These are phyloP conservation scores for Scytalidium sp. DNA, from an alignment of 2,329 filamentous ascomycete genomes.

Conservation along the genomic window DNA sequence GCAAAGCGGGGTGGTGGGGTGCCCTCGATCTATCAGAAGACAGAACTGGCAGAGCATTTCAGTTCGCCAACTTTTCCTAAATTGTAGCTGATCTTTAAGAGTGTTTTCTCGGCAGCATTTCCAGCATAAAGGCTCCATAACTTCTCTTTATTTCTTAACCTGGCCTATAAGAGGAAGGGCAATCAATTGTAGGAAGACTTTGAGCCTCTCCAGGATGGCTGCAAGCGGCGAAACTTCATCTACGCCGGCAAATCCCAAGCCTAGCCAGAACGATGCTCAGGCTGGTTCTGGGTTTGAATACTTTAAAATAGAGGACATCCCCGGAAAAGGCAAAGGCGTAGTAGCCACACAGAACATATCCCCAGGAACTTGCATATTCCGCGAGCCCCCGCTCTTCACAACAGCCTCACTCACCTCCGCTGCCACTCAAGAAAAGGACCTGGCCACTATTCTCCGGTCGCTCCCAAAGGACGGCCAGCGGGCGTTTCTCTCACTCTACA, in stretches of 20 bases:
- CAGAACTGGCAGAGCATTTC: neutral
- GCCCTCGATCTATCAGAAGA: neutral
- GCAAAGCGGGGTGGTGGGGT: too few species aligned
- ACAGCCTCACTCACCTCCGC: slow-evolving; percentile 19
- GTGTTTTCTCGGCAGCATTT: neutral
- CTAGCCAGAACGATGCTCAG: neutral
- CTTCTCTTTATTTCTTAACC: neutral
- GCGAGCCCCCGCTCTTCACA: slow-evolving; percentile 24
- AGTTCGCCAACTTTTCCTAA: neutral
- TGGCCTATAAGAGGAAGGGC: neutral
- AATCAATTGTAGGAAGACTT: neutral
- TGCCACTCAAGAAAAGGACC: slow-evolving; percentile 17
- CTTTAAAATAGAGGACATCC: slow-evolving; percentile 14
- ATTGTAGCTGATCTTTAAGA: neutral
- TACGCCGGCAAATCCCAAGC: neutral
- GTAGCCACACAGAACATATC: slow-evolving; percentile 18
- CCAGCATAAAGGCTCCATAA: neutral
- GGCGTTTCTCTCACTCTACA: slow-evolving; percentile 23
- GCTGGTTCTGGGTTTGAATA: neutral
- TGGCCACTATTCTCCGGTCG: slow-evolving; percentile 15
- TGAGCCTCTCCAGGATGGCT: neutral
- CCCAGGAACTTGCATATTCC: slow-evolving; percentile 25
- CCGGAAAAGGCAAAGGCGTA: slow-evolving; percentile 24
- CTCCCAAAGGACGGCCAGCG: slow-evolving; percentile 16
- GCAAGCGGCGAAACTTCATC: neutral